Base-by-base conservation (phyloP, 306 rosid genomes). In the Vigna reflexopilosa region DNA sequence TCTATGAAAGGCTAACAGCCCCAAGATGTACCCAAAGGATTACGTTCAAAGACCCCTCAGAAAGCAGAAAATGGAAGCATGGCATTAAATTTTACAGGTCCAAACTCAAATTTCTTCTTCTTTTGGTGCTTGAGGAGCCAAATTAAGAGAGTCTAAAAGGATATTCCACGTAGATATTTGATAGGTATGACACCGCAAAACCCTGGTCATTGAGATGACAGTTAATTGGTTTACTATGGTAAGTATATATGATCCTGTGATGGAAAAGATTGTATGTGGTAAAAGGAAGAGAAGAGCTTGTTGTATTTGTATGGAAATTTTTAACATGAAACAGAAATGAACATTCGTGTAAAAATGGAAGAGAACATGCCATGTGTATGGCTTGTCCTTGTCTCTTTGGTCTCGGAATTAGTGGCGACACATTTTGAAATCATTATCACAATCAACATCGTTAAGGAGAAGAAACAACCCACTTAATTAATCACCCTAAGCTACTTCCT, bases 311-410 rank as follows among this genome's bases (percentile, higher is more conserved):
- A 36, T 73, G 86, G 93, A 91, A 83, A 84, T 30, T 14, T 81
- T 30, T 28, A 61, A 30, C 72, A 66, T 67, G 83, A 1, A 87
- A 83, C 45, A 40, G 91, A 6, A 87, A 87, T 81, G 8, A 22
- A 22, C 84, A 84, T 91, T 58, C n/a, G 0, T 91, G 47, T 56
- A 59, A 50, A 64, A 75, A 70, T 73, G 52, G 38, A 77, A 59
- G 86, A 58, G 86, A 87, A 73, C 54, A n/a, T 82, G 80, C 45
- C 75, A 69, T 82, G 7, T 58, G 38, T 82, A 84, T 83, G 62
- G 82, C 79, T 74, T 77, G 38, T 80, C 57, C 67, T 82, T 86
- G 75, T 86, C 84, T 51, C 50, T 40, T 7, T 14, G 76, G 83
- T 57, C 61, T 73, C 3, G 50, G 65, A 72, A 45, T 65, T 75